Conservation (phyloP, 2,329 filamentous ascomycete genomes). For the Botrytis aclada region DNA sequence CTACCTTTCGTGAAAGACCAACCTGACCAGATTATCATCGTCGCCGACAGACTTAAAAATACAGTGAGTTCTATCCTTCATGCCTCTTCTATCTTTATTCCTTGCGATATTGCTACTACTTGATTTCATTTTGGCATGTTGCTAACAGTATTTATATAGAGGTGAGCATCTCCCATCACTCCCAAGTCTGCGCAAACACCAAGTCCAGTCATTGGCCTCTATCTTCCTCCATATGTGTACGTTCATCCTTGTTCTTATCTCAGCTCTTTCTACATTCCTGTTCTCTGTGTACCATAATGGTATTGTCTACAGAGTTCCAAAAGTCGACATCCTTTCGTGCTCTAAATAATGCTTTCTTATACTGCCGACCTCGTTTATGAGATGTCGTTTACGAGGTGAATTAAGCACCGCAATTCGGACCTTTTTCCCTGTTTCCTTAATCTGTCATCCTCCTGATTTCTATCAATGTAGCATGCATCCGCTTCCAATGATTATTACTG, state of each 20-base stretch:
- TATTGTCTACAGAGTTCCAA: not conserved
- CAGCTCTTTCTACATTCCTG: too few relatives aligned
- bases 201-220: not conserved
- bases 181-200: not conserved
- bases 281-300: not conserved
- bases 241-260: not conserved
- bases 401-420: not conserved
- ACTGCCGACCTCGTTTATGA: not conserved
- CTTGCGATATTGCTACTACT: not conserved
- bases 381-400: not conserved
- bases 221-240: not conserved
- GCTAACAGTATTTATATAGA: not conserved
- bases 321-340: too few relatives aligned
- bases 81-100: not conserved
- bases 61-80: not conserved
- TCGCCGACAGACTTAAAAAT: not conserved
- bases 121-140: not conserved
- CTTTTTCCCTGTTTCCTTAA: not conserved
- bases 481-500: not conserved
- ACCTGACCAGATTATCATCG: not conserved
- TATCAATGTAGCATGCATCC: not conserved
- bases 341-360: not conserved
- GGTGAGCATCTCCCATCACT: constrained; percentile 1
- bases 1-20: not conserved
- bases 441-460: not conserved